Conservation (phyloP, 2,329 filamentous ascomycete species). For the Claviceps sp. region DNA sequence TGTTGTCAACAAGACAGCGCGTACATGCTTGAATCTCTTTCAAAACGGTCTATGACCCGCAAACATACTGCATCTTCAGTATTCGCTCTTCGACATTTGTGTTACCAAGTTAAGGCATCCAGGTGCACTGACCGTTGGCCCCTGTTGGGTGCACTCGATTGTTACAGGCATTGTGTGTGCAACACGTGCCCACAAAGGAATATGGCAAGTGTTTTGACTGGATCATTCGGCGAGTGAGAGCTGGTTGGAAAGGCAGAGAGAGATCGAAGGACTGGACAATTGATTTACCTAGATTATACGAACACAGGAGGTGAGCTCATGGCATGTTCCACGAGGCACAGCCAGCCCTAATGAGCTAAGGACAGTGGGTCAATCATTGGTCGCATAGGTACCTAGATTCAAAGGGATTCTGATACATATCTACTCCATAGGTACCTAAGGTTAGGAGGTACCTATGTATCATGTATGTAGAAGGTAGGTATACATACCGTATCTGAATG, state of each 20-base stretch:
- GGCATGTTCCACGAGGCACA: not conserved
- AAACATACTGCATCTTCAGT: not conserved
- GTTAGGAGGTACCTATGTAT: too few species aligned
- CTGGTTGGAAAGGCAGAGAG: not conserved
- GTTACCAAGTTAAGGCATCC: constrained; percentile 2
- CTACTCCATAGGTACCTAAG: too few species aligned
- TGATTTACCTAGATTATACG: not conserved
- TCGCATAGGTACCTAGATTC: not conserved
- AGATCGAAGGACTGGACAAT: not conserved
- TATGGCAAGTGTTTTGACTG: not conserved
- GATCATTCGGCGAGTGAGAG: not conserved
- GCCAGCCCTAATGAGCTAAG: not conserved
- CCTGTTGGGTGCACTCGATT: constrained; percentile 1
- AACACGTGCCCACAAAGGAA: not conserved
- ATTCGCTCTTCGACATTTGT: constrained; percentile 1
- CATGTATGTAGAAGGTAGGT: too few species aligned
- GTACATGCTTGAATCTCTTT: not conserved
- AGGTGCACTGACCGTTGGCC: constrained; percentile 2
- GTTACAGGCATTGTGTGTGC: constrained; percentile 1
- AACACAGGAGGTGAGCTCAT: not conserved
- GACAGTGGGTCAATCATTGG: not conserved
- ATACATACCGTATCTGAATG: too few species aligned
- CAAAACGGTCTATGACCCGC: not conserved
- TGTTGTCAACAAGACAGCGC: not conserved
- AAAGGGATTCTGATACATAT: not conserved